phyloP scores from a whole-genome alignment of 352 stramenopile genomes.

The Globisporangium lucens region DNA sequence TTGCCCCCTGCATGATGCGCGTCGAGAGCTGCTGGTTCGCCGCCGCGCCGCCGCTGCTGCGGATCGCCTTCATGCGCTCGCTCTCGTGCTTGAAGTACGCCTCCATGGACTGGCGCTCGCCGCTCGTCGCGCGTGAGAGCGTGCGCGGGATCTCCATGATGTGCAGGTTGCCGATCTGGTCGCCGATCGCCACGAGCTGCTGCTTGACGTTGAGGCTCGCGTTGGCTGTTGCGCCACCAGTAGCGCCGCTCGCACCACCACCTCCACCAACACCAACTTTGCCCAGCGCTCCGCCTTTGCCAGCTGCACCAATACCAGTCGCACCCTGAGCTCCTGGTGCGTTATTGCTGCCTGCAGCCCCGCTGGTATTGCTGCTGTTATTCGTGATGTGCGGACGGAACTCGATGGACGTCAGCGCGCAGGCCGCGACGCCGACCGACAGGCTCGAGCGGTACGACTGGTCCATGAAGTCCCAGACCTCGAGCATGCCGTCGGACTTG shows the following conservation, averaged over 20 bases:
- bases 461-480: constrained; percentile 94
- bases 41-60: constrained; percentile 15
- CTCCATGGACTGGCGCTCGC: constrained; percentile 81
- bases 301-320: constrained; percentile 9
- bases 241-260: neutral
- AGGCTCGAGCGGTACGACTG: constrained; percentile 85
- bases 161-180: constrained; percentile 91
- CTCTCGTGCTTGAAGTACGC: constrained; percentile 91
- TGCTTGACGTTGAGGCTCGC: constrained; percentile 60
- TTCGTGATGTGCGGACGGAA: constrained; percentile 48
- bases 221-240: constrained; percentile 8
- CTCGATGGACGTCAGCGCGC: constrained; percentile 83
- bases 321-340: constrained; percentile 2
- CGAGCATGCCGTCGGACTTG: constrained; percentile 87
- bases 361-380: constrained; percentile 1
- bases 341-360: neutral
- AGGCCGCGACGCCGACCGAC: constrained; percentile 79
- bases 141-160: constrained; percentile 91
- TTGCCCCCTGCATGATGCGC: constrained; percentile 20
- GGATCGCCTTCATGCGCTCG: constrained; percentile 55
- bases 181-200: constrained; percentile 89
- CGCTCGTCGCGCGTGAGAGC: constrained; percentile 73
- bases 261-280: constrained; percentile 1
- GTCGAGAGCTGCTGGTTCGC: constrained; percentile 10
- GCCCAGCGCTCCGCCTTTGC: constrained; percentile 4